These are phyloP conservation scores for Mikania micrantha DNA, from an alignment of 129 eudicot species.

Conservation along the genomic window DNA sequence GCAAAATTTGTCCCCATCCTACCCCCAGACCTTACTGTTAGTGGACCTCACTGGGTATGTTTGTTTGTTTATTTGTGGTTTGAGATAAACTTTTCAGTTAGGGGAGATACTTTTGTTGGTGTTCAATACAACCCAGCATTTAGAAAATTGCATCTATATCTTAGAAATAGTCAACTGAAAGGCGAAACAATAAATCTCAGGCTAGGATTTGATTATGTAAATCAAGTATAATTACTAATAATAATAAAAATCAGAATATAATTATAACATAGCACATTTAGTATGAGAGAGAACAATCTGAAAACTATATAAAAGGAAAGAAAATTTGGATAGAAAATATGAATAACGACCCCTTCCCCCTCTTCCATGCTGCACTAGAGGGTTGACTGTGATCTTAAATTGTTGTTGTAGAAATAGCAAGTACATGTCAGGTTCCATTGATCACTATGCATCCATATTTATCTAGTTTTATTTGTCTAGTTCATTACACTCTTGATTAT, in stretches of 20 bases:
- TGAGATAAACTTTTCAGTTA: background rate
- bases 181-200: background rate
- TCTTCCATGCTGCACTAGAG: too few species aligned
- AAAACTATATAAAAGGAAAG: background rate
- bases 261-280: background rate
- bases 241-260: background rate
- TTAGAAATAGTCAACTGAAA: background rate
- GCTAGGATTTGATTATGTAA: background rate
- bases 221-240: background rate
- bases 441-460: background rate
- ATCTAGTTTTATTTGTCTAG: background rate
- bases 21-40: too few species aligned
- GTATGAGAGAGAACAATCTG: background rate
- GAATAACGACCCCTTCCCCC: too few species aligned
- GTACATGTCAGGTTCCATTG: background rate
- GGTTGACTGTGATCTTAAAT: background rate
- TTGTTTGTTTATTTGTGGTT: too few species aligned
- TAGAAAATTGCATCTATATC: background rate
- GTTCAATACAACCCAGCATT: background rate
- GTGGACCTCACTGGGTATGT: too few species aligned
- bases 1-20: too few species aligned
- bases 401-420: background rate
- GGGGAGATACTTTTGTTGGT: background rate
- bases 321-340: background rate
- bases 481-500: background rate